Base-by-base conservation (phyloP, 495 filamentous ascomycete genomes). In the Evernia prunastri region DNA sequence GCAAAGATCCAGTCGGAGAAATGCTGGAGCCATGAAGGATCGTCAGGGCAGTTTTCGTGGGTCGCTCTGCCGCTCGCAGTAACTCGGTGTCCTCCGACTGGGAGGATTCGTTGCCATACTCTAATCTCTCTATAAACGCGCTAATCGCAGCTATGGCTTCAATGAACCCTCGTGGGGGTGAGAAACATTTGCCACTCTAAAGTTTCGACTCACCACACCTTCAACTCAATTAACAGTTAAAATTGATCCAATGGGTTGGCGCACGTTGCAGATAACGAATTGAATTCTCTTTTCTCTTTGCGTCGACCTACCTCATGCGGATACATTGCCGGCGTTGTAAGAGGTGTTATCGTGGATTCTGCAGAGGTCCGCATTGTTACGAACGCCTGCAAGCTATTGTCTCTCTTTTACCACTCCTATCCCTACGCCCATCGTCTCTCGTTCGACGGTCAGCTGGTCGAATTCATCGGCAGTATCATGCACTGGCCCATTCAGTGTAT, bases 311-410 rank as follows among this genome's bases (percentile, higher is more conserved):
- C 47, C 47, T 51, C 25, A 29, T 51, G 25, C 25, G 47, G 47
- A 29, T 27, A 15, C 47, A 51, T 51, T 51, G 10, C 47, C 47
- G 47, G 47, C 18, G 7, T 4, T 27, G 47, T 51, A 12, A 13
- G 9, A 51, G 27, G 12, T 51, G 47, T 51, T 51, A 51, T 51
- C 47, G 47, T 51, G 23, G 23, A 51, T 51, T 51, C 23, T 51
- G 47, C 25, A 51, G n/a, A 29, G 25, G 10, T 51, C 47, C 47
- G 47, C 6, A 29, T 4, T 25, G 15, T 15, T 9, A 29, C 25
- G 23, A 29, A 51, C 47, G 7, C 13, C 25, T 51, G 47, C 47
- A 17, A 29, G 25, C 23, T 27, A 1, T 29, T 7, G 13, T 0
- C 47, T 27, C 47, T 15, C 25, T 29, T 7, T 25, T 51, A 29